Evolutionary conservation across 2,329 filamentous ascomycete genomes (phyloP).

Genomic region (Fusarium pilosicola): DNA sequence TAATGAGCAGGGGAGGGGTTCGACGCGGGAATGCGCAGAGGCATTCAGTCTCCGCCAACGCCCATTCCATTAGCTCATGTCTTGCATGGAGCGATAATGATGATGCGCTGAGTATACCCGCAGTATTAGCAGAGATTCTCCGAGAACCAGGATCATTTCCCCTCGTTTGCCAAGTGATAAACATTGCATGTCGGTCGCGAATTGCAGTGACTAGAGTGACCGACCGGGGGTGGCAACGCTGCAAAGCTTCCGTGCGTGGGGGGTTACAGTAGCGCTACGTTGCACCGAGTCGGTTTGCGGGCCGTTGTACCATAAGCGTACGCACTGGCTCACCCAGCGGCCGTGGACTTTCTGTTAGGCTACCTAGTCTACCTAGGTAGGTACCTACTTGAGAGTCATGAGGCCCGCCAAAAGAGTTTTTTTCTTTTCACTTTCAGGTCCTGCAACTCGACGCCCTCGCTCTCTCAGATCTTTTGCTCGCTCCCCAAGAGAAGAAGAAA

Average conservation of each 20-base stretch:
- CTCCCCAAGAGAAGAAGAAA: background rate
- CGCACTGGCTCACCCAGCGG: conserved; percentile 8
- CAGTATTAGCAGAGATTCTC: background rate
- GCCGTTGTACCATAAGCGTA: conserved; percentile 12
- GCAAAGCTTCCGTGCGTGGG: conserved; percentile 8
- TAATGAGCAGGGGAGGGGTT: conserved; percentile 1
- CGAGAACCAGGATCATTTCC: conserved; percentile 1
- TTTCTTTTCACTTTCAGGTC: background rate
- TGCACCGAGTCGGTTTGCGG: conserved; percentile 24
- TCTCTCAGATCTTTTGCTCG: background rate
- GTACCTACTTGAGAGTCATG: conserved; percentile 21
- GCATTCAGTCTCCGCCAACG: conserved; percentile 23
- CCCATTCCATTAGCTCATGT: conserved; percentile 18
- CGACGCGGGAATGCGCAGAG: conserved; percentile 17
- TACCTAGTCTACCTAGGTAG: background rate
- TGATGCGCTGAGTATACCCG: background rate
- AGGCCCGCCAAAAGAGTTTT: conserved; percentile 24
- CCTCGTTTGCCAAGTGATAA: conserved; percentile 22
- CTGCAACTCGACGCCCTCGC: background rate
- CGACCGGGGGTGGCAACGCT: conserved; percentile 1
- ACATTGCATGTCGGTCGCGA: background rate
- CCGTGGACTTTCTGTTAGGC: conserved; percentile 12
- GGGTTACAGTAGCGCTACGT: conserved; percentile 10
- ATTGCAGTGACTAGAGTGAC: background rate
- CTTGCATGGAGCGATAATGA: background rate